phyloP scores from a whole-genome alignment of 2,329 filamentous ascomycete species.

The Phaeosphaeriaceae sp. region DNA sequence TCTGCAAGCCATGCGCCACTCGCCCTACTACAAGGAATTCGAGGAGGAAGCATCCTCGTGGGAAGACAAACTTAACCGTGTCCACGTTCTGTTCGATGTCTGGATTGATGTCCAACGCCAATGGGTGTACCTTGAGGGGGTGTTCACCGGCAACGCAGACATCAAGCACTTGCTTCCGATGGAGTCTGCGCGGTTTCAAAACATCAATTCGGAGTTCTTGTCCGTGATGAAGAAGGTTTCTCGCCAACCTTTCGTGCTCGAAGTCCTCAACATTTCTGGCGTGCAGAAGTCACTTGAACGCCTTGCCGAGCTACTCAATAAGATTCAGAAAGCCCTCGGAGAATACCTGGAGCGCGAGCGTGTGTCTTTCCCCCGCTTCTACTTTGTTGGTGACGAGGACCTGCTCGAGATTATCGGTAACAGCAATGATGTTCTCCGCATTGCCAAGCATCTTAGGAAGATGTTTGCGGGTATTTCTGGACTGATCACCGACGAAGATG shows the following conservation, averaged over 20 bases:
- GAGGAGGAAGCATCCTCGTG: slow-evolving; percentile 95
- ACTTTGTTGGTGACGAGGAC: slow-evolving; percentile 99
- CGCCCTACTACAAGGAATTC: slow-evolving; percentile 98
- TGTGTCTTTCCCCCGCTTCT: slow-evolving; percentile 97
- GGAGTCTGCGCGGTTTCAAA: slow-evolving; percentile 95
- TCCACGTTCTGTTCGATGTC: slow-evolving; percentile 97
- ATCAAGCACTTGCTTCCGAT: slow-evolving; percentile 98
- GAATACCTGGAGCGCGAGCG: slow-evolving; percentile 98
- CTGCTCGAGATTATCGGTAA: slow-evolving; percentile 99
- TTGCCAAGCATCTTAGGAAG: slow-evolving; percentile 99
- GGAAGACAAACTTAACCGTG: slow-evolving; percentile 97
- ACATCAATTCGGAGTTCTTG: slow-evolving; percentile 99
- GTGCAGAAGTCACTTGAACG: slow-evolving; percentile 96
- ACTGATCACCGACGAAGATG: slow-evolving; percentile 88
- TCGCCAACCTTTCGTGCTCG: slow-evolving; percentile 92
- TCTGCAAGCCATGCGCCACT: slow-evolving; percentile 97
- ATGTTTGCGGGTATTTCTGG: slow-evolving; percentile 98
- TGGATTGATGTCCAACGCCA: slow-evolving; percentile 99
- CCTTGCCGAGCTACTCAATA: slow-evolving; percentile 94
- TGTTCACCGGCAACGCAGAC: slow-evolving; percentile 97
- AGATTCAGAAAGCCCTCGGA: slow-evolving; percentile 98
- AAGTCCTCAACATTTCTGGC: slow-evolving; percentile 93
- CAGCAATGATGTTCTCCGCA: slow-evolving; percentile 94
- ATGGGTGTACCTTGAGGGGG: slow-evolving; percentile 98
- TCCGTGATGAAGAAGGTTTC: slow-evolving; percentile 99